Percentiles rank a stretch among this genome's conserved stretches.
These are phyloP conservation scores for Closterium sp. DNA, from an alignment of 139 green algal species.

Conservation along the genomic window DNA sequence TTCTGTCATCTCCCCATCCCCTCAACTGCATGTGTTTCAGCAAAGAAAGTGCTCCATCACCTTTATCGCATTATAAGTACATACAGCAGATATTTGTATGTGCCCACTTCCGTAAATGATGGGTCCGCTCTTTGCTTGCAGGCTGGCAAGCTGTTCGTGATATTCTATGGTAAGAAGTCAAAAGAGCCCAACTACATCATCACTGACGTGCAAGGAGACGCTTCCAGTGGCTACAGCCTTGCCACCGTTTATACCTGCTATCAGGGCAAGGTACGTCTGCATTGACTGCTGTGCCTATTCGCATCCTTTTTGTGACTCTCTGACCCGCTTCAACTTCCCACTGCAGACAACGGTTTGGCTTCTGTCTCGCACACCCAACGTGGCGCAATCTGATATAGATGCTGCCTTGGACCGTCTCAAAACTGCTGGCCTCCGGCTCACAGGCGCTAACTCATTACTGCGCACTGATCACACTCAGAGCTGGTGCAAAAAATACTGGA, in stretches of 20 bases:
- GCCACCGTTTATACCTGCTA: background rate
- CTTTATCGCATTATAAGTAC: background rate
- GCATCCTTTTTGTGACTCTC: background rate
- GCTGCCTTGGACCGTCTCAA: background rate
- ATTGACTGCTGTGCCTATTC: background rate
- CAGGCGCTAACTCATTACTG: background rate
- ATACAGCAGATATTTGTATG: background rate
- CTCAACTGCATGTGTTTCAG: background rate
- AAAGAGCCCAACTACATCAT: background rate
- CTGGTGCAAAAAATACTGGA: background rate
- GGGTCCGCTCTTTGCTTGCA: background rate
- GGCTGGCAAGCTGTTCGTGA: background rate
- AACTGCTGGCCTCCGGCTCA: background rate
- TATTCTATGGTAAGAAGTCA: background rate
- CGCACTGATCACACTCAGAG: background rate
- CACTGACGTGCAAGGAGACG: background rate
- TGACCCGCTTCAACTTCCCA: background rate
- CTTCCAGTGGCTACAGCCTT: background rate
- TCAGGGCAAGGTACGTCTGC: background rate
- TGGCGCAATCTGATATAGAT: background rate
- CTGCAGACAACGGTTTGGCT: background rate
- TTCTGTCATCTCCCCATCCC: background rate
- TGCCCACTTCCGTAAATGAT: background rate
- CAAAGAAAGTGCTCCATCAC: background rate
- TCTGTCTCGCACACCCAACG: background rate